Conservation (phyloP, 2,329 filamentous ascomycete species). For the Parasarocladium wereldwijsianum region DNA sequence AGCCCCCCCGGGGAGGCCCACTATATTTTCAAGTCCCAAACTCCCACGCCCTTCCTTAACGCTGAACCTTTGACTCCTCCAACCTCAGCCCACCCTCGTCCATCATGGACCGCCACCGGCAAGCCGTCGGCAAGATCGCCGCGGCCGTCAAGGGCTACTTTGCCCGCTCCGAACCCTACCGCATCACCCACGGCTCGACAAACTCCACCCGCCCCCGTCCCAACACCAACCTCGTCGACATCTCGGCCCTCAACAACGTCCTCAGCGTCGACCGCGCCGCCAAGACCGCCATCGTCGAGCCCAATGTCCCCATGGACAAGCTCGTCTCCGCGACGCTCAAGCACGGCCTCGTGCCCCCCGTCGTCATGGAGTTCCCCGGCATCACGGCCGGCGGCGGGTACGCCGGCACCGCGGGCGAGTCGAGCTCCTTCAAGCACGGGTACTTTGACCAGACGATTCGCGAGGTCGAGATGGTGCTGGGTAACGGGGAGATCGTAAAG, state of each 20-base stretch:
- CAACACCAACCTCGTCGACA: conserved; percentile 37
- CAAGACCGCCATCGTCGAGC: conserved; percentile 53
- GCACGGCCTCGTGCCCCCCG: conserved; percentile 52
- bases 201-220: conserved; percentile 50
- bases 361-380: conserved; percentile 65
- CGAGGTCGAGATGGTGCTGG: conserved; percentile 54
- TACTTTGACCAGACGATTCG: conserved; percentile 55
- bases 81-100: neutral
- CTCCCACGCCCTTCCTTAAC: conserved; percentile 1
- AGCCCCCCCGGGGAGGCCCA: no score
- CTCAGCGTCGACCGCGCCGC: conserved; percentile 41
- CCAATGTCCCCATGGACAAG: conserved; percentile 61
- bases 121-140: conserved; percentile 32
- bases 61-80: neutral
- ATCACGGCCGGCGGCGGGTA: conserved; percentile 62
- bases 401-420: conserved; percentile 58
- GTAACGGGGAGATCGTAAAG: conserved; percentile 46
- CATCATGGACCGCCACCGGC: conserved; percentile 35
- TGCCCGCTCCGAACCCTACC: conserved; percentile 41
- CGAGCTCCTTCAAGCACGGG: conserved; percentile 53
- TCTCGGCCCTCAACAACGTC: conserved; percentile 47
- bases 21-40: neutral
- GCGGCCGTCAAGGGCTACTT: conserved; percentile 32
- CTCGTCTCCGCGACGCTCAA: conserved; percentile 50
- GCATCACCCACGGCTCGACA: conserved; percentile 64